These are phyloP conservation scores for Ophiostoma sp. DNA, from an alignment of 2,329 filamentous ascomycete species.

Conservation along the genomic window DNA sequence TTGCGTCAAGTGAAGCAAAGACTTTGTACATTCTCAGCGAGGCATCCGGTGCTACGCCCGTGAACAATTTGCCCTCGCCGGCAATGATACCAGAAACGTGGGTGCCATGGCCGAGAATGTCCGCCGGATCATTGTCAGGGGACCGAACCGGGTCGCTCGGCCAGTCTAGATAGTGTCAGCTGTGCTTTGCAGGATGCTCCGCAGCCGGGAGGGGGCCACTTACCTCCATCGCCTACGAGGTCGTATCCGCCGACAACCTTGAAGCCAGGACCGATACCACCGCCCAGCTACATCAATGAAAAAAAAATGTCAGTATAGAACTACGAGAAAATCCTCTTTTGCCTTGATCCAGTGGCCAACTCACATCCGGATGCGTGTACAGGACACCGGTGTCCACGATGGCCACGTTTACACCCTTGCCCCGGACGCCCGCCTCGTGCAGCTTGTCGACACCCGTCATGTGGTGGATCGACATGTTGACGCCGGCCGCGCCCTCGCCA, in stretches of 20 bases:
- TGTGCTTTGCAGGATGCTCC: no score
- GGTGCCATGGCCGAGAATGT: conserved; percentile 52
- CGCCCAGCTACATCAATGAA: conserved; percentile 18
- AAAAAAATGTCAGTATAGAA: no score
- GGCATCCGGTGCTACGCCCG: conserved; percentile 52
- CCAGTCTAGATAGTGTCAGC: not conserved
- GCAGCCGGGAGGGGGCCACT: not conserved
- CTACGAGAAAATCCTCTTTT: no score
- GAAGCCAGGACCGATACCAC: conserved; percentile 24
- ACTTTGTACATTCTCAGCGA: conserved; percentile 53
- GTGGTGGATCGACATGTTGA: conserved; percentile 27
- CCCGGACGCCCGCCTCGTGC: conserved; percentile 24
- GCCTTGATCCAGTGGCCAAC: no score
- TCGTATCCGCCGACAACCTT: conserved; percentile 25
- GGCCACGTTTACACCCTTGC: conserved; percentile 26
- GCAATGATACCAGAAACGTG: conserved; percentile 60
- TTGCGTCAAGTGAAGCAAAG: conserved; percentile 49
- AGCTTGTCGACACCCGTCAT: conserved; percentile 27
- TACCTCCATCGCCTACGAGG: conserved; percentile 23
- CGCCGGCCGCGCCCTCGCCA: conserved; percentile 24
- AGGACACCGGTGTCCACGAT: conserved; percentile 27
- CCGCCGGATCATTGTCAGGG: conserved; percentile 38
- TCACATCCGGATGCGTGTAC: conserved; percentile 26
- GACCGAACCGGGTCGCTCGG: not conserved
- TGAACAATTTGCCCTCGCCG: conserved; percentile 47